Evolutionary conservation across 2,329 filamentous ascomycete species (phyloP).

Genomic region (Exserohilum rostratum): DNA sequence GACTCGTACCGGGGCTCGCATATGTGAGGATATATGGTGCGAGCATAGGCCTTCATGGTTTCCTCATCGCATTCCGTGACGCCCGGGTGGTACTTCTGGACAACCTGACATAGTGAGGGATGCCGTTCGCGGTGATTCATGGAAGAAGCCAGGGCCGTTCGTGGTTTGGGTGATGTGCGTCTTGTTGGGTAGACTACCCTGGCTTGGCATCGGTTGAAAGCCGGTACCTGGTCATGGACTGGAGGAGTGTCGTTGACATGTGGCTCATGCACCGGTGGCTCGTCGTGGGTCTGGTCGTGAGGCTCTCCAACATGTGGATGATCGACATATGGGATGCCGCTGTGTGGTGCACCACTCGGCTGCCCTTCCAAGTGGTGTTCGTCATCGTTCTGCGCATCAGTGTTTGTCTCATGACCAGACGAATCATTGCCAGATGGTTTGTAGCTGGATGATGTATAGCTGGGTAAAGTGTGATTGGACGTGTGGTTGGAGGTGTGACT

Average conservation of each 20-base stretch:
- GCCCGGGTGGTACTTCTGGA: constrained; percentile 6
- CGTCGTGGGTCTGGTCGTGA: not conserved
- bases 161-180: not conserved
- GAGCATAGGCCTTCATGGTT: not conserved
- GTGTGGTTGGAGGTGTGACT: too few relatives aligned
- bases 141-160: not conserved
- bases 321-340: too few relatives aligned
- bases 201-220: constrained; percentile 8
- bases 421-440: too few relatives aligned
- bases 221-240: not conserved
- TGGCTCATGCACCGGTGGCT: too few relatives aligned
- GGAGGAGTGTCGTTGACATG: not conserved
- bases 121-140: not conserved
- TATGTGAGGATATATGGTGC: constrained; percentile 1
- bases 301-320: too few relatives aligned
- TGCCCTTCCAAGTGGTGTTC: too few relatives aligned
- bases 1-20: constrained; percentile 4
- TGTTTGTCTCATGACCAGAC: too few relatives aligned
- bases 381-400: too few relatives aligned
- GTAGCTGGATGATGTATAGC: too few relatives aligned
- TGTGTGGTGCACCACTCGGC: too few relatives aligned
- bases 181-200: constrained; percentile 7
- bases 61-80: constrained; percentile 6
- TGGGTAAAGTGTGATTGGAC: too few relatives aligned
- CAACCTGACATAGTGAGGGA: constrained; percentile 3